Percentiles rank a stretch among this genome's conserved stretches.
phyloP scores from a whole-genome alignment of 768 basidiomycete genomes.

The Clathrus columnatus region DNA sequence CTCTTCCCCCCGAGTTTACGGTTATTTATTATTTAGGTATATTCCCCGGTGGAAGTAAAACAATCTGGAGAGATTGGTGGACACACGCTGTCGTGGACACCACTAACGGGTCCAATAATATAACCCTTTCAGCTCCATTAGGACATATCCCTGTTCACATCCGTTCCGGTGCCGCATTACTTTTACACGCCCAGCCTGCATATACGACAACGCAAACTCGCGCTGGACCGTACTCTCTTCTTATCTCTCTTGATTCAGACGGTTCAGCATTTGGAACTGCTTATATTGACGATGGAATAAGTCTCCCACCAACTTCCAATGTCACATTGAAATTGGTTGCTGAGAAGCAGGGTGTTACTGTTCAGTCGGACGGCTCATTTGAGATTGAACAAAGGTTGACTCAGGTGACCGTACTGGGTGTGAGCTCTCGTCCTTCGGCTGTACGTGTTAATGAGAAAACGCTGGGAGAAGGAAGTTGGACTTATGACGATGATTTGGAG shows the following conservation, averaged over 20 bases:
- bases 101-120: slow-evolving; percentile 28
- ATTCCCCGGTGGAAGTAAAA: slow-evolving; percentile 52
- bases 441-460: slow-evolving; percentile 33
- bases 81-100: slow-evolving; percentile 48
- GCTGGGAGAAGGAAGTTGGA: slow-evolving; percentile 27
- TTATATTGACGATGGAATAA: slow-evolving; percentile 65
- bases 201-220: slow-evolving; percentile 66
- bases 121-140: slow-evolving; percentile 56
- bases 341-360: slow-evolving; percentile 24
- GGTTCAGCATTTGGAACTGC: slow-evolving; percentile 50
- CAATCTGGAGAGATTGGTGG: slow-evolving; percentile 68
- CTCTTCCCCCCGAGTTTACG: background rate
- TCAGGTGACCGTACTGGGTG: slow-evolving; percentile 52
- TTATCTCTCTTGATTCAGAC: slow-evolving; percentile 43
- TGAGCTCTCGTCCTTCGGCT: slow-evolving; percentile 27
- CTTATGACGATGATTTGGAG: slow-evolving; percentile 29
- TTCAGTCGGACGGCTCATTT: slow-evolving; percentile 34
- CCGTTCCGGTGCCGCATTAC: slow-evolving; percentile 56
- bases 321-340: slow-evolving; percentile 40
- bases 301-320: slow-evolving; percentile 46
- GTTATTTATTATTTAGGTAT: slow-evolving; percentile 32
- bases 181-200: slow-evolving; percentile 51
- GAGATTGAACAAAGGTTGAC: slow-evolving; percentile 38
- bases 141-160: slow-evolving; percentile 71
- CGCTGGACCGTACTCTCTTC: slow-evolving; percentile 49